phyloP scores from a whole-genome alignment of 768 basidiomycete genomes.

The Lactarius sp. region DNA sequence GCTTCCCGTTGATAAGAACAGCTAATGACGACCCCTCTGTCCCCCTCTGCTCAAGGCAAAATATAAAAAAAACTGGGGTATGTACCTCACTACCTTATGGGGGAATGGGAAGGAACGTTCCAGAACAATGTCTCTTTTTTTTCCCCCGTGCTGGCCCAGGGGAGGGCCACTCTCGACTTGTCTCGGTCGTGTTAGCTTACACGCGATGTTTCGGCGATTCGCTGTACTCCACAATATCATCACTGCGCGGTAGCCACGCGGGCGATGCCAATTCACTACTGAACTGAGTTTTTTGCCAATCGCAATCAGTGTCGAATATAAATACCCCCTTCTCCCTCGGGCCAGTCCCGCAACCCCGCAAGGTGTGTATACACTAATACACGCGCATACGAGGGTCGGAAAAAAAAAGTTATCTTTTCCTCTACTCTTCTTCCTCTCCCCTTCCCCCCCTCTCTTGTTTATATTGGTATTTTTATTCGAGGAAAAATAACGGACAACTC shows the following conservation, averaged over 20 bases:
- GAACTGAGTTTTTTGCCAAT: too few species aligned
- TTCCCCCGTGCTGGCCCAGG: too few species aligned
- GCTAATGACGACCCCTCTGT: too few species aligned
- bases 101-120: not conserved
- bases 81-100: not conserved
- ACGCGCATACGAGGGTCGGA: not conserved
- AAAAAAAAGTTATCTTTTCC: not conserved
- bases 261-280: too few species aligned
- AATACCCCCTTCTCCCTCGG: not conserved
- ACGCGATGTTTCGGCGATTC: conserved; percentile 9
- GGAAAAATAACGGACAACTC: not conserved
- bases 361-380: not conserved
- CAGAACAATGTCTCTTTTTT: not conserved
- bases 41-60: too few species aligned
- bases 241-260: not conserved
- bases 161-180: too few species aligned
- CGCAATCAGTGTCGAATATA: not conserved
- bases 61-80: not conserved
- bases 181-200: not conserved
- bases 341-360: not conserved
- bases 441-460: not conserved
- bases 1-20: too few species aligned
- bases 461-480: not conserved
- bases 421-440: not conserved
- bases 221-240: not conserved